Base-by-base conservation (phyloP, 257 asterid species). In the Nicotiana knightiana region DNA sequence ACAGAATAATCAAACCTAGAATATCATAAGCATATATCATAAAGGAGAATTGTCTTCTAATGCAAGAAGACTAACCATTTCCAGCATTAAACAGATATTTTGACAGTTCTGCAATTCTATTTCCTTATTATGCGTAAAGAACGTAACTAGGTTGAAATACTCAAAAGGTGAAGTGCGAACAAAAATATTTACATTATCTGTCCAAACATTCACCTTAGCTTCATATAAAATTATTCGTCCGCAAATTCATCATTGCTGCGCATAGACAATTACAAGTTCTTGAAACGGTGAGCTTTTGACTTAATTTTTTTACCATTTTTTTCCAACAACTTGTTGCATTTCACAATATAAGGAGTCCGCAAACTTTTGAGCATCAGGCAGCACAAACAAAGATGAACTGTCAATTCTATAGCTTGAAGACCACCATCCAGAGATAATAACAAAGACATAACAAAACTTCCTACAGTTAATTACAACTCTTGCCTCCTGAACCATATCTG, bases 1-100 rank as follows among this genome's bases (percentile, higher is more conserved):
- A 95, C 97, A 76, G 94, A 89, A 79, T 91, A 95, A 84, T 92
- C 96, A 62, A 93, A 92, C 93, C 98, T 93, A 62, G 1, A 82
- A 75, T 67, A 67, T 67, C 39, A 48, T 73, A 35, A 65, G 16
- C 21, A 67, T 17, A 67, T 55, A 53, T 21, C 28, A 28, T 61
- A 4, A 65, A 21, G 46, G 65, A 13, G n/a, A 53, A 21, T 54
- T 15, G 62, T 18, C 21, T 30, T 6, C 0, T 6, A 33, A 30
- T 75, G 81, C 79, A 76, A 4, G 37, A 81, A 26, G 39, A 73
- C 61, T 46, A 71, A 51, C 39, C 62, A 48, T 26, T 73, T 48
- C 43, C 13, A 48, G 37, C 9, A 3, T 12, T 12, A 46, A 71
- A 6, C 21, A 12, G 1, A 1, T 37, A 0, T 35, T 71, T 71